Evolutionary conservation across 306 rosid species (phyloP).

Genomic region (Sicyos edulis): DNA sequence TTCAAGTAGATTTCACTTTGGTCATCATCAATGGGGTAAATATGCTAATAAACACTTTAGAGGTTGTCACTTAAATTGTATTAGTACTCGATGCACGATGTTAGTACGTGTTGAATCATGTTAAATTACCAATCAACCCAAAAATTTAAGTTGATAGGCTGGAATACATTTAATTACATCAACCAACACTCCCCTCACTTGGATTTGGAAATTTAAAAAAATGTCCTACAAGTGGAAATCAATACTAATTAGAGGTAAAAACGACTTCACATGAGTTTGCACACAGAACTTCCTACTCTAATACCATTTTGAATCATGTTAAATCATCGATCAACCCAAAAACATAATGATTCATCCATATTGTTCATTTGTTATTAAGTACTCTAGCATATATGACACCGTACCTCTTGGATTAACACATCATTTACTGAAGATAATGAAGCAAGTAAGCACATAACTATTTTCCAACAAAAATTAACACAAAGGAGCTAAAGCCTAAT

Average conservation of each 20-base stretch:
- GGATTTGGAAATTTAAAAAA: no score
- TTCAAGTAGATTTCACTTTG: neutral
- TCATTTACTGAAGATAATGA: neutral
- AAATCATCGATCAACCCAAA: no score
- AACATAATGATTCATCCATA: neutral
- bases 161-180: no score
- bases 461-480: neutral
- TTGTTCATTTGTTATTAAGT: neutral
- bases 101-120: neutral
- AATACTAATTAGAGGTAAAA: no score
- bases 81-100: neutral
- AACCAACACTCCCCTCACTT: no score
- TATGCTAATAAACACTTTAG: neutral
- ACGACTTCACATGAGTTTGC: no score
- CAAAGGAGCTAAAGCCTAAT: neutral
- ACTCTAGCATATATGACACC: neutral
- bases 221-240: no score
- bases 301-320: no score
- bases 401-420: constrained; percentile 1
- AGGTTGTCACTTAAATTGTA: neutral
- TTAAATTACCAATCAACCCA: no score
- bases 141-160: no score
- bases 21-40: neutral
- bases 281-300: no score
- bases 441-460: neutral